phyloP scores from a whole-genome alignment of 352 stramenopile species.

The Phytophthora citrophthora region DNA sequence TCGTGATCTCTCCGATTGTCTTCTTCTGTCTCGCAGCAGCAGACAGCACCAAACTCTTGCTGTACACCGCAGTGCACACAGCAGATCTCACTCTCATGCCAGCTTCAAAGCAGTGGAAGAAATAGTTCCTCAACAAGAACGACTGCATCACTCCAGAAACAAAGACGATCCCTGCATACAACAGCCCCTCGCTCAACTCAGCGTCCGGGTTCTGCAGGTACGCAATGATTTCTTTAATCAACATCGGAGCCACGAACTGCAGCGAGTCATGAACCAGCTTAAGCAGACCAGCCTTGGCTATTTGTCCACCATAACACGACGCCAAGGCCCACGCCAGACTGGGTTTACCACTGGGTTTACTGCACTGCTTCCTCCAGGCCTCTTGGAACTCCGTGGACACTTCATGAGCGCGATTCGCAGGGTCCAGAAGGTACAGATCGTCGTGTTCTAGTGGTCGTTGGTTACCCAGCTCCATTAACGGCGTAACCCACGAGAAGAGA shows the following conservation, averaged over 20 bases:
- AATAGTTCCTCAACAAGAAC: constrained; percentile 68
- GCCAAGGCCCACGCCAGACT: constrained; percentile 53
- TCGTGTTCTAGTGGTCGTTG: constrained; percentile 65
- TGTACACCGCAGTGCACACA: constrained; percentile 59
- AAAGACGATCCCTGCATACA: constrained; percentile 61
- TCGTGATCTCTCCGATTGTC: constrained; percentile 92
- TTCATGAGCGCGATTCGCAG: constrained; percentile 47
- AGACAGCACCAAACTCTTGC: constrained; percentile 75
- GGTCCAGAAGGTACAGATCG: constrained; percentile 76
- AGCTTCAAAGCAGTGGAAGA: constrained; percentile 69
- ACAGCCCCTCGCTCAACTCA: constrained; percentile 44
- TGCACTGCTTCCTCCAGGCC: constrained; percentile 46
- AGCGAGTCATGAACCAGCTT: constrained; percentile 67
- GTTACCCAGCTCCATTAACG: constrained; percentile 77
- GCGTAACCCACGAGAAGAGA: constrained; percentile 82
- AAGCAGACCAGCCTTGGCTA: constrained; percentile 53
- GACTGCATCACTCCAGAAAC: constrained; percentile 58
- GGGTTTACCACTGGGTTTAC: constrained; percentile 26
- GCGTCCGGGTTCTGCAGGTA: constrained; percentile 59
- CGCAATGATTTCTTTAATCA: constrained; percentile 75
- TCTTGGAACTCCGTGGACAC: constrained; percentile 49
- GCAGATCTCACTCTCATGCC: constrained; percentile 60
- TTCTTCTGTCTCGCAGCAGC: constrained; percentile 57
- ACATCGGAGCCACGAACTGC: constrained; percentile 63
- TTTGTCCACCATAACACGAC: constrained; percentile 54